These are phyloP conservation scores for Pseudogymnoascus sp. DNA, from an alignment of 2,329 filamentous ascomycete species.

Conservation along the genomic window DNA sequence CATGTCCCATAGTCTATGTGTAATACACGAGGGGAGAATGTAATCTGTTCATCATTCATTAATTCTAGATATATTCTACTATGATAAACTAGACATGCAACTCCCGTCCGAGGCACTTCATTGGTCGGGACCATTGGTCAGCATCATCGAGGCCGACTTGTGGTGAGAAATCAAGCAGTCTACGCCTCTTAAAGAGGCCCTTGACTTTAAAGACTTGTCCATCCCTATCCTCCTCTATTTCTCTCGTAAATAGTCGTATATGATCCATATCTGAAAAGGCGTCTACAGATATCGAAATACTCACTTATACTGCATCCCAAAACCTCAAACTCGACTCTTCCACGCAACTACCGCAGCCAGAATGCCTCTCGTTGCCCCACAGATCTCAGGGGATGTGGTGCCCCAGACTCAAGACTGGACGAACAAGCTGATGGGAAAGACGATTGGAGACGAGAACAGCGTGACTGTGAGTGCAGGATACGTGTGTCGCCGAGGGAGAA, in stretches of 20 bases:
- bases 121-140: not conserved
- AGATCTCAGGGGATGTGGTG: not conserved
- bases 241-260: not conserved
- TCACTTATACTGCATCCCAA: not conserved
- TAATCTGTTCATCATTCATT: not conserved
- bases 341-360: not conserved
- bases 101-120: not conserved
- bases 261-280: not conserved
- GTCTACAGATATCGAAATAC: not conserved
- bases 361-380: conserved; percentile 4
- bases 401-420: conserved; percentile 5
- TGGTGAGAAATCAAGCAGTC: not conserved
- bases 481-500: too few relatives aligned
- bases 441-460: not conserved
- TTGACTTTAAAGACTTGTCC: not conserved
- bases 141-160: not conserved
- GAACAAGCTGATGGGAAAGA: not conserved
- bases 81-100: not conserved
- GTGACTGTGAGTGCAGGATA: not conserved
- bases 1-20: not conserved
- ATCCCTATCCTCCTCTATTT: not conserved
- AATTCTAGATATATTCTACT: not conserved
- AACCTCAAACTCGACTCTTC: not conserved
- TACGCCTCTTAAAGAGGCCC: not conserved
- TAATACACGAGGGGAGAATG: not conserved